A percentile compares a stretch with the other conserved stretches of the same genome.
These are phyloP conservation scores for Coniochaeta sp. DNA, from an alignment of 2,329 filamentous ascomycete genomes.

Conservation along the genomic window DNA sequence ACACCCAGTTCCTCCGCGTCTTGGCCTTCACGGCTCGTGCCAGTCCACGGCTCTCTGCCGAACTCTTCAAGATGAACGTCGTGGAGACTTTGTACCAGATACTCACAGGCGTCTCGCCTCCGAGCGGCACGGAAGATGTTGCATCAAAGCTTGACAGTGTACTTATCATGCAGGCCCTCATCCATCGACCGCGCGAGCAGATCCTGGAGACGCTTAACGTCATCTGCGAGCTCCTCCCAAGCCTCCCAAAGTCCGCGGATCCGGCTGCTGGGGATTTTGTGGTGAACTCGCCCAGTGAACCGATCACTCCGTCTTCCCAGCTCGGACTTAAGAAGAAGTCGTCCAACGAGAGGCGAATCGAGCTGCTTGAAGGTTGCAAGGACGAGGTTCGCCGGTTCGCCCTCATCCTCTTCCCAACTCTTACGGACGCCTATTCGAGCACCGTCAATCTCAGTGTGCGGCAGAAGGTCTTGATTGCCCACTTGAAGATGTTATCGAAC, in stretches of 20 bases:
- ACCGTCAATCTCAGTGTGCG: constrained; percentile 93
- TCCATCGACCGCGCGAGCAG: constrained; percentile 91
- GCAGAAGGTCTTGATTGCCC: constrained; percentile 91
- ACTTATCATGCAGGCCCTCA: constrained; percentile 96
- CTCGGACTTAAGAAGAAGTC: constrained; percentile 42
- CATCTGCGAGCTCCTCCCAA: constrained; percentile 87
- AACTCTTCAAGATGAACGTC: constrained; percentile 91
- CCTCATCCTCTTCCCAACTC: constrained; percentile 83
- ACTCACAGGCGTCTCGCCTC: constrained; percentile 88
- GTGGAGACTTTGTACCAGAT: constrained; percentile 98
- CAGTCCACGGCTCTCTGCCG: constrained; percentile 78
- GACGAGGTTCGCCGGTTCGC: constrained; percentile 85
- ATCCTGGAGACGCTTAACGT: constrained; percentile 97
- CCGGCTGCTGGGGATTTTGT: constrained; percentile 34
- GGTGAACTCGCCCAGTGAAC: constrained; percentile 30
- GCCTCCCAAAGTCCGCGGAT: constrained; percentile 51
- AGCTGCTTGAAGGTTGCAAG: constrained; percentile 76
- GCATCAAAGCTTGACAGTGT: constrained; percentile 89
- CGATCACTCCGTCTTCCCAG: constrained; percentile 29
- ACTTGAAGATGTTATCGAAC: constrained; percentile 96
- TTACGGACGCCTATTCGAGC: constrained; percentile 95
- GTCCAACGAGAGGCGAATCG: constrained; percentile 73
- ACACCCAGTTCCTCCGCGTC: constrained; percentile 92
- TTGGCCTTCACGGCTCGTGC: constrained; percentile 84
- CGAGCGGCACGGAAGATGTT: constrained; percentile 67